Evolutionary conservation across 139 green algal species (phyloP).

Genomic region (Tetraselmis chui): DNA sequence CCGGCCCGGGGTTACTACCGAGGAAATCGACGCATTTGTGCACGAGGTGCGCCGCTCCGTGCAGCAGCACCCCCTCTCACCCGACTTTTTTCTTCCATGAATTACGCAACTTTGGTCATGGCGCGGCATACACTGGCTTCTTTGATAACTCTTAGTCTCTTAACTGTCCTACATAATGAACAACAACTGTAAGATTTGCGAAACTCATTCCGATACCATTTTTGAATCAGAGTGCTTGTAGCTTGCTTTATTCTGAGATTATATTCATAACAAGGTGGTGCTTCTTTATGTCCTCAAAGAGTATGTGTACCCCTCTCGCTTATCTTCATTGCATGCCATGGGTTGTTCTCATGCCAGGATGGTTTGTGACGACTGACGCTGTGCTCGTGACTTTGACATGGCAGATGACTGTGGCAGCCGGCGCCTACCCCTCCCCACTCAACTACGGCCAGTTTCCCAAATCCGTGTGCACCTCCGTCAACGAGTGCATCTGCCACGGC

Average conservation of each 20-base stretch:
- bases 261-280: neutral
- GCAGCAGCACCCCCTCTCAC: neutral
- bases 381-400: constrained; percentile 88
- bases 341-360: constrained; percentile 2
- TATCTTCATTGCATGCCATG: neutral
- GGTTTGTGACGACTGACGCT: constrained; percentile 87
- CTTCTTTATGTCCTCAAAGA: neutral
- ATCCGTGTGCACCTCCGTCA: constrained; percentile 93
- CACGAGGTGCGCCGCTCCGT: constrained; percentile 52
- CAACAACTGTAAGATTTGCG: no score
- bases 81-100: no score
- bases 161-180: no score
- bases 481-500: constrained; percentile 97
- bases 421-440: constrained; percentile 90
- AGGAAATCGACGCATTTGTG: constrained; percentile 87
- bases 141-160: no score
- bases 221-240: no score
- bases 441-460: constrained; percentile 95
- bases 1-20: constrained; percentile 81
- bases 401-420: constrained; percentile 67
- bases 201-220: no score
- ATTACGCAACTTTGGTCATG: no score
- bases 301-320: neutral
- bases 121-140: no score
- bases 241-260: no score